Base-by-base conservation (phyloP, 257 asterid species). In the Primulina eburnea region DNA sequence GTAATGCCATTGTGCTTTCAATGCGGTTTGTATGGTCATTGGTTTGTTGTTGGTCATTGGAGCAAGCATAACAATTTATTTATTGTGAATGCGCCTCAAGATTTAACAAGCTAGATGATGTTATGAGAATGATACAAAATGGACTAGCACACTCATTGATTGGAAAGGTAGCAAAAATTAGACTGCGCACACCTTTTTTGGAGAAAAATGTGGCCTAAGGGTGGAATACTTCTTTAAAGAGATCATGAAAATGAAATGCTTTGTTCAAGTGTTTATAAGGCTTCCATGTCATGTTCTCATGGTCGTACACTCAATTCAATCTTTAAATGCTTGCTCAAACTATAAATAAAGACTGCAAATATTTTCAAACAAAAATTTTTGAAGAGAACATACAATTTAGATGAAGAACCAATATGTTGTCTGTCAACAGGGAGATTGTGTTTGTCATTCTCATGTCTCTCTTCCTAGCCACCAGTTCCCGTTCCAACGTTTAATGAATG, bases 401-500 rank as follows among this genome's bases (percentile, higher is more conserved):
- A 75, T 58, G 87, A 73, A 68, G 70, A 73, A 65, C 81, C 65
- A 0, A 35, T 47, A 8, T 76, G 71, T 33, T 75, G 80, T 71
- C 73, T 80, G 72, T 35, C 67, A 12, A n/a, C 37, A 18, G 74
- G 30, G 52, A 43, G 32, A 40, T 73, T 79, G 33, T 79, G 80
- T 40, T 52, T 10, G 59, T 76, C 74, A 26, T 64, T 63, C 70
- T 78, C 82, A 34, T 74, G 83, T 70, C 76, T 77, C 70, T 73
- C 93, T 70, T 85, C 87, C 28, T 78, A 82, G 76, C 80, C 79
- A 68, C 79, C 90, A 68, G 89, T 73, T 65, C 96, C 93, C 52
- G 80, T 78, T 67, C 93, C 84, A 59, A 72, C 82, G 72, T 80
- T 80, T 60, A 90, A 77, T 57, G 93, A 87, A 60, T 74, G 71